phyloP scores from a whole-genome alignment of 2,329 filamentous ascomycete species.

The Cercospora zeae-maydis region DNA sequence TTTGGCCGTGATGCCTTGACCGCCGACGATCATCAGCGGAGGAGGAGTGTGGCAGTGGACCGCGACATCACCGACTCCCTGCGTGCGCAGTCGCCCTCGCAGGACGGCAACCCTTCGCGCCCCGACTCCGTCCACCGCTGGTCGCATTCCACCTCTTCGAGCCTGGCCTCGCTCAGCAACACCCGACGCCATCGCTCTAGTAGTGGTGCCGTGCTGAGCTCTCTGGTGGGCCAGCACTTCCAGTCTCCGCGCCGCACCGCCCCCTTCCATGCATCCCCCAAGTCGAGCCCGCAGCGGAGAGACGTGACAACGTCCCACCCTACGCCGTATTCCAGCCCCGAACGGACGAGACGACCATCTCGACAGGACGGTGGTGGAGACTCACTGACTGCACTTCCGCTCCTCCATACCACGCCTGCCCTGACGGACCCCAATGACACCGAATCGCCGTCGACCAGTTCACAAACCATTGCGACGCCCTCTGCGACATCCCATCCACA shows the following conservation, averaged over 20 bases:
- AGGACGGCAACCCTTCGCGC: constrained; percentile 26
- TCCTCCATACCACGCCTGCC: constrained; percentile 34
- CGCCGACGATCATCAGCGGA: constrained; percentile 31
- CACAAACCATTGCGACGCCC: constrained; percentile 32
- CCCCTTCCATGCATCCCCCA: constrained; percentile 37
- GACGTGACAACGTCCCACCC: constrained; percentile 16
- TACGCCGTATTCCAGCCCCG: constrained; percentile 26
- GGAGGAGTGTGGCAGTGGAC: constrained; percentile 43
- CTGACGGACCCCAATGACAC: constrained; percentile 30
- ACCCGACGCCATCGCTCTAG: constrained; percentile 40
- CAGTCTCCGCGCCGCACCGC: constrained; percentile 32
- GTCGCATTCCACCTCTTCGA: constrained; percentile 56
- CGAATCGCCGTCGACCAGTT: constrained; percentile 34
- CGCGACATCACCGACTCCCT: constrained; percentile 17
- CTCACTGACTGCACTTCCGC: constrained; percentile 34
- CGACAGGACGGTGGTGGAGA: constrained; percentile 20
- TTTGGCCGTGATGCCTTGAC: constrained; percentile 26
- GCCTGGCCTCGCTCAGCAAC: constrained; percentile 40
- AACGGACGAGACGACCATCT: constrained; percentile 25
- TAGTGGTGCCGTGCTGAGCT: constrained; percentile 38
- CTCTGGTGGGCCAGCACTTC: constrained; percentile 35
- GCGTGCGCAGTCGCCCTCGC: neutral
- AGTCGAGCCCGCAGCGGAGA: constrained; percentile 38
- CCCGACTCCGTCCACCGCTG: constrained; percentile 56
- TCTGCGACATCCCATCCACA: constrained; percentile 29